Percentiles rank a stretch among this genome's conserved stretches.
These are phyloP conservation scores for Brettanomyces anomalus DNA, from an alignment of 805 yeast species.

Conservation along the genomic window DNA sequence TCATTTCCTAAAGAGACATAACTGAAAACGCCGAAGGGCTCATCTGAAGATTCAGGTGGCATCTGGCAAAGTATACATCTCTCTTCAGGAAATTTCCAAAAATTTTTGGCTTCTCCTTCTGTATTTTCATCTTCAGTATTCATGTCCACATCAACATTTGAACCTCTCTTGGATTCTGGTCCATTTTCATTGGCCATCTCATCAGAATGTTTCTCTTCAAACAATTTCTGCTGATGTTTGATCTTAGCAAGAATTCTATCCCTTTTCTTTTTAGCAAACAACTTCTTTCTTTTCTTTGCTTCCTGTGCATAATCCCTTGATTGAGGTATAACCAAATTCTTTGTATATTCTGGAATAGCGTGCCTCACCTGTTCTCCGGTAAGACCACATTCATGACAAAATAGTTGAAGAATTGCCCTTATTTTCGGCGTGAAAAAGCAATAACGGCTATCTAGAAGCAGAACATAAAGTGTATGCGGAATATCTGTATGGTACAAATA, in stretches of 20 bases:
- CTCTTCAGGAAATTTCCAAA: constrained; percentile 65
- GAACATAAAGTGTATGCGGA: constrained; percentile 26
- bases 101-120: constrained; percentile 19
- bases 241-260: constrained; percentile 68
- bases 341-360: constrained; percentile 24
- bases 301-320: constrained; percentile 15
- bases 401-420: constrained; percentile 39
- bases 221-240: constrained; percentile 69
- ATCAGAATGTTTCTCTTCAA: constrained; percentile 44
- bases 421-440: constrained; percentile 42
- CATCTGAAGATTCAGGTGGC: constrained; percentile 48
- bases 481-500: constrained; percentile 9
- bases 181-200: constrained; percentile 15
- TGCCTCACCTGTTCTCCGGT: constrained; percentile 24
- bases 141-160: constrained; percentile 24
- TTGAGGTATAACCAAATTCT: background rate
- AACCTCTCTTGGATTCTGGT: constrained; percentile 37
- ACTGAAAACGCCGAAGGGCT: constrained; percentile 69
- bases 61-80: constrained; percentile 79
- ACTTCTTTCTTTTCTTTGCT: constrained; percentile 52
- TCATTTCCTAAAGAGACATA: constrained; percentile 50
- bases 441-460: constrained; percentile 34
- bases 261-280: constrained; percentile 60
- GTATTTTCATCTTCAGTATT: background rate
- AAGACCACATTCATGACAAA: constrained; percentile 6